A percentile compares a stretch with the other conserved stretches of the same genome.
Conservation (phyloP, 164 flowering plant genomes). For the Vitis cinerea region DNA sequence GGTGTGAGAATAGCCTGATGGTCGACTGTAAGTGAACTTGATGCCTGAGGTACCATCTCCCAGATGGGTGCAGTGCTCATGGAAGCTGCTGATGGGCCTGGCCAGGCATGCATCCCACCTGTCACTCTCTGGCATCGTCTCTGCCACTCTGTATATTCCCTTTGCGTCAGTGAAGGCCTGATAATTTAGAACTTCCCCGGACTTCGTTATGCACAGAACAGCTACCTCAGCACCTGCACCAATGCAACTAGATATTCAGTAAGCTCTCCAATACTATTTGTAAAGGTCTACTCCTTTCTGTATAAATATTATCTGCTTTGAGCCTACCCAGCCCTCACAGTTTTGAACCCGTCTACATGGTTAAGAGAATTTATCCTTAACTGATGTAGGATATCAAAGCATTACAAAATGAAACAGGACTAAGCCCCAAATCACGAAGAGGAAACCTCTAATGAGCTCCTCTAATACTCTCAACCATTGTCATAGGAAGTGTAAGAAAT, state of each 20-base stretch:
- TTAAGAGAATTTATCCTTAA: too few species aligned
- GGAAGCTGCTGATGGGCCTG: slow-evolving; percentile 90
- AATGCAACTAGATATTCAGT: neutral
- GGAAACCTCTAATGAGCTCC: too few species aligned
- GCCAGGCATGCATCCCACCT: slow-evolving; percentile 93
- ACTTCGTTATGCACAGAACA: slow-evolving; percentile 93
- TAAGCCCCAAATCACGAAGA: too few species aligned
- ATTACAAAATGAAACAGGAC: too few species aligned
- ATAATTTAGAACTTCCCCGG: slow-evolving; percentile 91
- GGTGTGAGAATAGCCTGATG: slow-evolving; percentile 73
- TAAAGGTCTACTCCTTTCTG: too few species aligned
- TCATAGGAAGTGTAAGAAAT: neutral
- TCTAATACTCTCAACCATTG: neutral
- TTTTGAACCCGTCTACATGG: too few species aligned
- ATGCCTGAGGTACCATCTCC: slow-evolving; percentile 55
- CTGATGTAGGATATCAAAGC: too few species aligned
- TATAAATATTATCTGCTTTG: too few species aligned
- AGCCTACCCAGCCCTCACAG: too few species aligned
- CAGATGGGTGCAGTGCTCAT: slow-evolving; percentile 61
- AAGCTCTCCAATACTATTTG: too few species aligned
- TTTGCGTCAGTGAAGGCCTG: slow-evolving; percentile 86
- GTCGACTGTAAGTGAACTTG: slow-evolving; percentile 80
- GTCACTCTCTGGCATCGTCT: slow-evolving; percentile 96
- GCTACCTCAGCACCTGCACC: slow-evolving; percentile 97
- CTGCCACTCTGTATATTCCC: slow-evolving; percentile 88